phyloP scores from a whole-genome alignment of 2,329 filamentous ascomycete species.

The Ilyonectria destructans region DNA sequence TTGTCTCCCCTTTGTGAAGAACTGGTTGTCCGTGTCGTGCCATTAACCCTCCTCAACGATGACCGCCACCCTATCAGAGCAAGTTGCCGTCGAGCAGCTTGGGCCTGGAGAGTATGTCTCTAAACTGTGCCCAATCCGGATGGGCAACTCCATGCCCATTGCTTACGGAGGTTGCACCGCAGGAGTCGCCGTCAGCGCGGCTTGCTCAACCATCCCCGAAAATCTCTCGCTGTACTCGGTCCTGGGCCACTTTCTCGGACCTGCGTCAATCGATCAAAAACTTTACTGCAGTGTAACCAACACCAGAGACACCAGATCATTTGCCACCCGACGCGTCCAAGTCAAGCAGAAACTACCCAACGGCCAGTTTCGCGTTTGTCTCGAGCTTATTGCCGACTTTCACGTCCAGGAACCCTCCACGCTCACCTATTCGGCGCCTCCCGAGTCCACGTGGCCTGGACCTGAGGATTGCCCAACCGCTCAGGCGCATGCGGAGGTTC shows the following conservation, averaged over 20 bases:
- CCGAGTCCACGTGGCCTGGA: conserved; percentile 50
- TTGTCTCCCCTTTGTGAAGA: background rate
- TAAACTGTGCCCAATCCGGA: conserved; percentile 46
- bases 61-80: conserved; percentile 36
- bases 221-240: conserved; percentile 63
- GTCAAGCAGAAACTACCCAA: conserved; percentile 60
- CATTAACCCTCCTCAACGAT: conserved; percentile 17
- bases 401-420: conserved; percentile 58
- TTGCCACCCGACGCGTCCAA: conserved; percentile 64
- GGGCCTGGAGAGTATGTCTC: conserved; percentile 46
- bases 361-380: conserved; percentile 56
- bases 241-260: conserved; percentile 64
- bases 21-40: background rate
- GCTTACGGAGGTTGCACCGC: conserved; percentile 65
- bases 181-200: conserved; percentile 59
- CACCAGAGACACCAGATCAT: conserved; percentile 63
- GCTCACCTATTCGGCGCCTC: conserved; percentile 58
- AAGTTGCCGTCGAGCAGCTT: conserved; percentile 44
- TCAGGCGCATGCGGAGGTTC: conserved; percentile 10
- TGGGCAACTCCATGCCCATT: conserved; percentile 54
- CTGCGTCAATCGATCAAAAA: conserved; percentile 58
- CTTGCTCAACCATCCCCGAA: conserved; percentile 55
- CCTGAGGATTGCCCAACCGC: conserved; percentile 47
- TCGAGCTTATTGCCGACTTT: conserved; percentile 65
- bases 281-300: conserved; percentile 56